Evolutionary conservation across 108 stramenopile species (phyloP).

Genomic region (Nitzschia putrida): DNA sequence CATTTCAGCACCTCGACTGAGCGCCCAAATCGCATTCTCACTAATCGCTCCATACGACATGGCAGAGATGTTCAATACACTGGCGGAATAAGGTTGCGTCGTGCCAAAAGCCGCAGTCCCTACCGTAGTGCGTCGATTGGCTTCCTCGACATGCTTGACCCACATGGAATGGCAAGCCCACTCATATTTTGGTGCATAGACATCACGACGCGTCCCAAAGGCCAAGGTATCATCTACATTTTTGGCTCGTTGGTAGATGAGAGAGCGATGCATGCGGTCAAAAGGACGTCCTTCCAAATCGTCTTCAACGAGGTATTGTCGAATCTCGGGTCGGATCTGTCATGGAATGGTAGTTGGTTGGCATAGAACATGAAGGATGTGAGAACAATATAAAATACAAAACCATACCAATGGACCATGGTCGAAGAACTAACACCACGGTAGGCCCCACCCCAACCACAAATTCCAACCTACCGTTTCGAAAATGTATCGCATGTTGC

Average conservation of each 20-base stretch:
- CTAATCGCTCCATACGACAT: constrained; percentile 89
- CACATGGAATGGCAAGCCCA: constrained; percentile 84
- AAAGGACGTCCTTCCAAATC: constrained; percentile 67
- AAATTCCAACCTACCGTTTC: too few species aligned
- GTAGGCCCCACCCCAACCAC: too few species aligned
- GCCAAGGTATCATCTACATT: constrained; percentile 55
- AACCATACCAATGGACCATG: too few species aligned
- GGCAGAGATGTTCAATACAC: constrained; percentile 78
- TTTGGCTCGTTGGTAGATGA: constrained; percentile 83
- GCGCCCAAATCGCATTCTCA: constrained; percentile 75
- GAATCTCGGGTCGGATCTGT: constrained; percentile 68
- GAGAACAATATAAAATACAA: neutral
- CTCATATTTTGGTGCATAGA: constrained; percentile 61
- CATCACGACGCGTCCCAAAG: constrained; percentile 71
- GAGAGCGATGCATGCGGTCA: constrained; percentile 60
- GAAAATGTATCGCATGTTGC: constrained; percentile 76
- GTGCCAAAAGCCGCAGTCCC: constrained; percentile 44
- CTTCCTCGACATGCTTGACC: constrained; percentile 35
- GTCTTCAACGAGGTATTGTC: constrained; percentile 78
- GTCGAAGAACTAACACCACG: too few species aligned
- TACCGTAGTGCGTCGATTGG: constrained; percentile 46
- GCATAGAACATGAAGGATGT: too few species aligned
- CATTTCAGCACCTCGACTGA: constrained; percentile 71
- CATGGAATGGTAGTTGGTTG: too few species aligned
- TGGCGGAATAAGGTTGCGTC: constrained; percentile 71